Percentiles rank a stretch among this genome's conserved stretches.
These are phyloP conservation scores for Lasiodiplodia sp. DNA, from an alignment of 2,329 filamentous ascomycete species.

Conservation along the genomic window DNA sequence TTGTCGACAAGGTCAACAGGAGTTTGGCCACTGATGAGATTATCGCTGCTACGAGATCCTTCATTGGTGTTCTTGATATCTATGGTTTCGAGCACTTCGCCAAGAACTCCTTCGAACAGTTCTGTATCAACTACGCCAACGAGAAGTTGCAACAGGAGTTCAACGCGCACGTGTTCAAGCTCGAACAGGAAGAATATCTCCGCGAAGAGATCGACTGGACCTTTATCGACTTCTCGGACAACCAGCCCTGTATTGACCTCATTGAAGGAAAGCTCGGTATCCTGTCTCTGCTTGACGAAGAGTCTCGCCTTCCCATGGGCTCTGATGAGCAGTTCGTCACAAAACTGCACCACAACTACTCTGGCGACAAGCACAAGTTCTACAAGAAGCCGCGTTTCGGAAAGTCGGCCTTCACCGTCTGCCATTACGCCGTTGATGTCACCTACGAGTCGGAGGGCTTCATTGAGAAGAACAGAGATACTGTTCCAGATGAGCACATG, in stretches of 20 bases:
- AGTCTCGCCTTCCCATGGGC: conserved; percentile 95
- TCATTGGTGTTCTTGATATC: conserved; percentile 98
- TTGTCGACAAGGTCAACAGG: conserved; percentile 95
- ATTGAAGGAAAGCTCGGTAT: conserved; percentile 98
- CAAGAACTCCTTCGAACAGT: conserved; percentile 99
- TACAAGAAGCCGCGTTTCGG: conserved; percentile 99
- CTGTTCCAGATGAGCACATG: conserved; percentile 97
- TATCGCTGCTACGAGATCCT: conserved; percentile 79
- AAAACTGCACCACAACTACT: conserved; percentile 94
- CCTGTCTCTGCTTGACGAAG: conserved; percentile 90
- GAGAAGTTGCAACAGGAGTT: conserved; percentile 99
- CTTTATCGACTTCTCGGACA: conserved; percentile 99
- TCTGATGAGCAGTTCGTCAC: conserved; percentile 96
- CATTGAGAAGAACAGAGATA: conserved; percentile 99
- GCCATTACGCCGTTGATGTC: conserved; percentile 97
- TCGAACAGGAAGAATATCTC: conserved; percentile 98
- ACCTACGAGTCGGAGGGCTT: conserved; percentile 99
- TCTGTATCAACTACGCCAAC: conserved; percentile 99
- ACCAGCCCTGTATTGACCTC: conserved; percentile 97
- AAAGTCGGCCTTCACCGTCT: conserved; percentile 96
- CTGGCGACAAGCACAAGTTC: conserved; percentile 88
- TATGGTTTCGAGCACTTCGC: conserved; percentile 99
- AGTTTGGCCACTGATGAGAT: conserved; percentile 91
- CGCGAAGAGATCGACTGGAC: conserved; percentile 98
- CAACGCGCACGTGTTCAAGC: conserved; percentile 98